A percentile compares a stretch with the other conserved stretches of the same genome.
phyloP scores from a whole-genome alignment of 2,329 filamentous ascomycete genomes.

The Exophiala calicioides region DNA sequence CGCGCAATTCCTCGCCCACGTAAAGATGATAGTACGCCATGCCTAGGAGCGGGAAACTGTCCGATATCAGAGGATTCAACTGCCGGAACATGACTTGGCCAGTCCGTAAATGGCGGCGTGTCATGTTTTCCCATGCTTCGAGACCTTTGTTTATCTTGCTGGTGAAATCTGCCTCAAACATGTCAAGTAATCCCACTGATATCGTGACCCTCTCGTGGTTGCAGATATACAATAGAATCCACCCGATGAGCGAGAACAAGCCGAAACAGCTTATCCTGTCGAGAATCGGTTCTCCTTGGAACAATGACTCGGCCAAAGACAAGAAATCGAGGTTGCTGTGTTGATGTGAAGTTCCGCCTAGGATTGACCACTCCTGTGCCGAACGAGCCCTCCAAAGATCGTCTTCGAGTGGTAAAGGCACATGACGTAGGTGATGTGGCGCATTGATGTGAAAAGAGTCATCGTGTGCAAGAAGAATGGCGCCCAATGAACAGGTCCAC shows the following conservation, averaged over 20 bases:
- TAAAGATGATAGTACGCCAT: slow-evolving; percentile 2
- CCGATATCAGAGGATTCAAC: neutral
- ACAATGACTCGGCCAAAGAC: neutral
- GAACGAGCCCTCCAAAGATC: no score
- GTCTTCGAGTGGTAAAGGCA: no score
- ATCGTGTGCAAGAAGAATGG: no score
- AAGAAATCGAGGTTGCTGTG: no score
- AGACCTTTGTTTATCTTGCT: slow-evolving; percentile 1
- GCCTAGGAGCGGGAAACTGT: neutral
- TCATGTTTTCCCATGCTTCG: neutral
- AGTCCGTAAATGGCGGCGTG: neutral
- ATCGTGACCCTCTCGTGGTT: neutral
- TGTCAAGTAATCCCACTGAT: neutral
- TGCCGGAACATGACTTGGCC: neutral
- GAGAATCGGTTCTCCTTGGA: neutral
- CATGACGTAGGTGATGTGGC: no score
- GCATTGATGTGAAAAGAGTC: no score
- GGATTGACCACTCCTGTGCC: no score
- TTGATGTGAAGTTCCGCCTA: no score
- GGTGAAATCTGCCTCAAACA: slow-evolving; percentile 1
- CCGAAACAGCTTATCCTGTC: neutral
- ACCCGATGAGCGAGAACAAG: neutral
- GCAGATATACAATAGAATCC: neutral
- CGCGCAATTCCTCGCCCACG: neutral
- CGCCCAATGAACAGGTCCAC: no score